Conservation (phyloP, 495 filamentous ascomycete species). For the Aspergillus campestris region DNA sequence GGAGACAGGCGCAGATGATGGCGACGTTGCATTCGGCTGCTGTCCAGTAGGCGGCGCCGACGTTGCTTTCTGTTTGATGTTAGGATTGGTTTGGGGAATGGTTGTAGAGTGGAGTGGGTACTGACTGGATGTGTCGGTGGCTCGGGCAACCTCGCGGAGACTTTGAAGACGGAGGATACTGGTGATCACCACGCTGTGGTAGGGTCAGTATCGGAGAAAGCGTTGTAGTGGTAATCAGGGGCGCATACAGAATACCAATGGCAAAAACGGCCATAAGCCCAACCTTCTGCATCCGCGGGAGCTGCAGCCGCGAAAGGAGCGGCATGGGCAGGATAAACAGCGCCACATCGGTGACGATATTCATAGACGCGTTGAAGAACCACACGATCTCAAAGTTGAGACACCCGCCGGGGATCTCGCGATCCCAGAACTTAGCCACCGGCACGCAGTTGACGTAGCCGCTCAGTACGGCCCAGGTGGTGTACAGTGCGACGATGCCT, state of each 20-base stretch:
- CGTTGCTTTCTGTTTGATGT: slow-evolving; percentile 34
- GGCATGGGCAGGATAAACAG: slow-evolving; percentile 50
- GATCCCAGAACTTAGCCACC: slow-evolving; percentile 44
- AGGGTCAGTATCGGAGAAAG: slow-evolving; percentile 4
- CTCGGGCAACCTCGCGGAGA: slow-evolving; percentile 21
- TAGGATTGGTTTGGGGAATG: not conserved
- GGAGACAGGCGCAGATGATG: slow-evolving; percentile 77
- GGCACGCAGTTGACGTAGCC: slow-evolving; percentile 48
- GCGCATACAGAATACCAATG: slow-evolving; percentile 51
- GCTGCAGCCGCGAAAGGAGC: slow-evolving; percentile 39
- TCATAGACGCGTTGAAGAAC: slow-evolving; percentile 48
- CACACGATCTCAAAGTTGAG: slow-evolving; percentile 37
- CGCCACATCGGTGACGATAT: slow-evolving; percentile 47
- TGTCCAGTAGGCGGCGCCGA: slow-evolving; percentile 59
- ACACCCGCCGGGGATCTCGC: slow-evolving; percentile 40
- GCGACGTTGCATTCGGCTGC: slow-evolving; percentile 77
- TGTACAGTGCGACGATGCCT: slow-evolving; percentile 26
- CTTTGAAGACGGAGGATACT: slow-evolving; percentile 29
- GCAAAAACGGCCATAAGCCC: slow-evolving; percentile 46
- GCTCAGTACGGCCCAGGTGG: slow-evolving; percentile 30
- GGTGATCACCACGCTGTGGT: slow-evolving; percentile 23
- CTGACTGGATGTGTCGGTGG: slow-evolving; percentile 45
- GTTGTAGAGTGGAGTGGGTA: slow-evolving; percentile 17
- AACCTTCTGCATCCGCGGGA: slow-evolving; percentile 43
- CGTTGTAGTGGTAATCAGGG: no score